Conservation (phyloP, 2,329 filamentous ascomycete species). For the Pezicula rhizophila region DNA sequence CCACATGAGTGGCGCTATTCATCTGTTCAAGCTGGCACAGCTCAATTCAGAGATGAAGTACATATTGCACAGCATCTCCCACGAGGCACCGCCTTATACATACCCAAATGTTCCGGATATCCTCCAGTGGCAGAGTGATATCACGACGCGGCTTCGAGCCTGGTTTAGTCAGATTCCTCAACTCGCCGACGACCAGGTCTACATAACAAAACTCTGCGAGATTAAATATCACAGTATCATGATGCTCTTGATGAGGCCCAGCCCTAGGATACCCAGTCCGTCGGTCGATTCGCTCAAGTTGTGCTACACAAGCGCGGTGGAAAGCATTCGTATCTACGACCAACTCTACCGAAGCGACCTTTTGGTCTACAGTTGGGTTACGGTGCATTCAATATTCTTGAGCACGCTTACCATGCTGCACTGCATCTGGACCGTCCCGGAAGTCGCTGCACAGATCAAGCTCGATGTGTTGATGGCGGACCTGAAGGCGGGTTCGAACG, state of each 20-base stretch:
- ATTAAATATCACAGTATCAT: conserved; percentile 42
- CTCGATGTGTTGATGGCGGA: conserved; percentile 35
- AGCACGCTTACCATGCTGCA: conserved; percentile 44
- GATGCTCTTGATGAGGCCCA: conserved; percentile 44
- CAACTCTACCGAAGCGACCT: conserved; percentile 38
- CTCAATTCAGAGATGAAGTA: conserved; percentile 55
- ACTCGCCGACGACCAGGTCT: conserved; percentile 7
- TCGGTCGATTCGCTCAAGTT: conserved; percentile 31
- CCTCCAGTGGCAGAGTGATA: conserved; percentile 38
- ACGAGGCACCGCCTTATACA: conserved; percentile 40
- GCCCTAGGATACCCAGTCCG: conserved; percentile 44
- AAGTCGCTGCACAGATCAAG: conserved; percentile 32
- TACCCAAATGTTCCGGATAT: conserved; percentile 41
- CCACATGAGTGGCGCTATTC: conserved; percentile 38
- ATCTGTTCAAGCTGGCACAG: conserved; percentile 40
- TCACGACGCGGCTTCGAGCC: conserved; percentile 32
- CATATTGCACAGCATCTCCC: conserved; percentile 45
- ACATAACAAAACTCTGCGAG: conserved; percentile 32
- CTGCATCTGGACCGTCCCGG: conserved; percentile 40
- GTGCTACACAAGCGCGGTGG: conserved; percentile 38
- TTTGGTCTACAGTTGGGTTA: conserved; percentile 42
- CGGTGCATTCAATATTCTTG: conserved; percentile 42
- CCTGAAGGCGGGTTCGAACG: conserved; percentile 36
- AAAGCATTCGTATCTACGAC: conserved; percentile 35
- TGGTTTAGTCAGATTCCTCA: conserved; percentile 35